Conservation (phyloP, 2,329 filamentous ascomycete genomes). For the Samsoniella hepiali region DNA sequence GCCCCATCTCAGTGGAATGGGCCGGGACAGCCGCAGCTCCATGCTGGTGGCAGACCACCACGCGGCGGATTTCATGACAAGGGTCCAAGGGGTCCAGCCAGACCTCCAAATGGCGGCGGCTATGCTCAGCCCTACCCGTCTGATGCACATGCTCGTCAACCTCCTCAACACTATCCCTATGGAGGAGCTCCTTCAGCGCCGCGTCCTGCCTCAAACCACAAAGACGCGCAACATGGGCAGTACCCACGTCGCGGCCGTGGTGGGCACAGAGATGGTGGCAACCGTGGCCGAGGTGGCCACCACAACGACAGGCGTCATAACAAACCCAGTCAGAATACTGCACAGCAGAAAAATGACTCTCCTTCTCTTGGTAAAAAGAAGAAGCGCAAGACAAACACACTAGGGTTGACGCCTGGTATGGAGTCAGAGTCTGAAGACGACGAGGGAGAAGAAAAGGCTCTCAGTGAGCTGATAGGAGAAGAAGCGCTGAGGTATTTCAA, state of each 20-base stretch:
- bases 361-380: constrained; percentile 60
- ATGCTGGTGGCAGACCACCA: constrained; percentile 33
- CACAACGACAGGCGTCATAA: constrained; percentile 46
- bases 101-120: constrained; percentile 20
- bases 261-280: constrained; percentile 33
- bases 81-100: constrained; percentile 31
- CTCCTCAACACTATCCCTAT: constrained; percentile 37
- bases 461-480: constrained; percentile 52
- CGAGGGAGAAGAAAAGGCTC: constrained; percentile 67
- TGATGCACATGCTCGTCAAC: constrained; percentile 37
- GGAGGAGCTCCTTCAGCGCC: constrained; percentile 36
- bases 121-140: constrained; percentile 40
- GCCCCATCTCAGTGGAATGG: constrained; percentile 35
- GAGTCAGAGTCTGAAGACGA: constrained; percentile 64
- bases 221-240: constrained; percentile 36
- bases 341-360: constrained; percentile 34
- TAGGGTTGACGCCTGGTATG: constrained; percentile 67
- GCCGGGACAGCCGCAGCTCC: constrained; percentile 31
- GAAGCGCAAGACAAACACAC: constrained; percentile 67
- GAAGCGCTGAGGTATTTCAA: constrained; percentile 50
- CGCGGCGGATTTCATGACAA: constrained; percentile 47
- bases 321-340: constrained; percentile 29
- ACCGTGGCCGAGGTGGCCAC: constrained; percentile 38
- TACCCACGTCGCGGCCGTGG: constrained; percentile 35
- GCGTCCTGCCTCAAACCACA: constrained; percentile 33